A percentile compares a stretch with the other conserved stretches of the same genome.
Conservation (phyloP, 495 filamentous ascomycete species). For the Terfezia claveryi region DNA sequence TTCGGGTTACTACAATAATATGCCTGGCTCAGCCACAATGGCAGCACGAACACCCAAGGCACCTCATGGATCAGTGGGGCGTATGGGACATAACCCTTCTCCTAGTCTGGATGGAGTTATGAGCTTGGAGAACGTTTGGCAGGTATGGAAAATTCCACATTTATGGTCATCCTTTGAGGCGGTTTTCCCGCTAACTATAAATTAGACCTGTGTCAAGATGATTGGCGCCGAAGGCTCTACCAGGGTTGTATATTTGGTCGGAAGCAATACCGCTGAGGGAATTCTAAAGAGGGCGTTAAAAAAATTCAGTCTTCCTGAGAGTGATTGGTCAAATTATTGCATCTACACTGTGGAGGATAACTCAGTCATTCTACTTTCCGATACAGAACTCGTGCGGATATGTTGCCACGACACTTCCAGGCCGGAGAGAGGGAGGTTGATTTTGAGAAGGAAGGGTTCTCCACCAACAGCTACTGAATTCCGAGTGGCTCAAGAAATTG, state of each 20-base stretch:
- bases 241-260: slow-evolving; percentile 71
- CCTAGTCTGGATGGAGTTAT: slow-evolving; percentile 20
- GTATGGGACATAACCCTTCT: slow-evolving; percentile 10
- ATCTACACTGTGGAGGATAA: slow-evolving; percentile 68
- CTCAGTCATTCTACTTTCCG: slow-evolving; percentile 49
- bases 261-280: slow-evolving; percentile 74
- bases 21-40: slow-evolving; percentile 5
- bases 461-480: slow-evolving; percentile 15
- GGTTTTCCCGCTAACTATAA: too few relatives aligned
- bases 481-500: slow-evolving; percentile 15
- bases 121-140: slow-evolving; percentile 15
- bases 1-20: slow-evolving; percentile 5
- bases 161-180: not conserved
- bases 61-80: slow-evolving; percentile 4
- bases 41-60: slow-evolving; percentile 12
- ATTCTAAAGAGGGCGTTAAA: slow-evolving; percentile 65
- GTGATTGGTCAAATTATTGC: slow-evolving; percentile 53
- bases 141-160: slow-evolving; percentile 5
- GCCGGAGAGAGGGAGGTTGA: slow-evolving; percentile 70
- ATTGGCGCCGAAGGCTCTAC: slow-evolving; percentile 81
- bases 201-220: slow-evolving; percentile 27
- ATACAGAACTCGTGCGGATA: slow-evolving; percentile 56
- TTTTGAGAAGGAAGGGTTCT: slow-evolving; percentile 34
- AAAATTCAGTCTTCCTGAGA: slow-evolving; percentile 46
- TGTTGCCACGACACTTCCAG: slow-evolving; percentile 50